These are phyloP conservation scores for Hypoxylon fragiforme DNA, from an alignment of 495 filamentous ascomycete genomes.

Conservation along the genomic window DNA sequence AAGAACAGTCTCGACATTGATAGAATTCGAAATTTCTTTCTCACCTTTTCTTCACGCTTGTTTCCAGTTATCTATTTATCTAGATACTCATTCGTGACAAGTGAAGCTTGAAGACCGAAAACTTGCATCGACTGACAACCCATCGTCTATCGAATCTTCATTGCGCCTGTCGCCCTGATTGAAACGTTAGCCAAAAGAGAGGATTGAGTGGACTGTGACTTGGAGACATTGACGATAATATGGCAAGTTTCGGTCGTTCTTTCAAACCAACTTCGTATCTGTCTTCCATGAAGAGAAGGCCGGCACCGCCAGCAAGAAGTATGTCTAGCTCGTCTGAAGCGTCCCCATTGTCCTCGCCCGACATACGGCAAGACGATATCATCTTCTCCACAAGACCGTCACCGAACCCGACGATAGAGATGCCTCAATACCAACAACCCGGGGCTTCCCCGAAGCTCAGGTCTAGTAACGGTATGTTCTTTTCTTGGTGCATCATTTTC, in stretches of 20 bases:
- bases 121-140: slow-evolving; percentile 7
- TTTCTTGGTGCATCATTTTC: background rate
- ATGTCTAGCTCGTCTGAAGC: slow-evolving; percentile 44
- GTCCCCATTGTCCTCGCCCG: slow-evolving; percentile 36
- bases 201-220: slow-evolving; percentile 1
- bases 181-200: slow-evolving; percentile 3
- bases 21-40: no score
- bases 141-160: slow-evolving; percentile 12
- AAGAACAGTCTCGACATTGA: no score
- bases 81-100: background rate
- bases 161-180: background rate
- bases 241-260: slow-evolving; percentile 43
- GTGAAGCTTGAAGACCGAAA: background rate
- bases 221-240: slow-evolving; percentile 23
- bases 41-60: background rate
- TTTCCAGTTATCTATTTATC: background rate
- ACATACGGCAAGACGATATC: slow-evolving; percentile 33
- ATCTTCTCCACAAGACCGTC: slow-evolving; percentile 37
- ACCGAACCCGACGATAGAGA: slow-evolving; percentile 23
- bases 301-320: slow-evolving; percentile 35
- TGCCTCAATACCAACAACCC: slow-evolving; percentile 13
- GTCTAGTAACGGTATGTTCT: slow-evolving; percentile 29
- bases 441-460: slow-evolving; percentile 22
- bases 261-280: slow-evolving; percentile 45
- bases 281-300: slow-evolving; percentile 39